phyloP scores from a whole-genome alignment of 495 filamentous ascomycete genomes.

The Talaromyces thailandensis region DNA sequence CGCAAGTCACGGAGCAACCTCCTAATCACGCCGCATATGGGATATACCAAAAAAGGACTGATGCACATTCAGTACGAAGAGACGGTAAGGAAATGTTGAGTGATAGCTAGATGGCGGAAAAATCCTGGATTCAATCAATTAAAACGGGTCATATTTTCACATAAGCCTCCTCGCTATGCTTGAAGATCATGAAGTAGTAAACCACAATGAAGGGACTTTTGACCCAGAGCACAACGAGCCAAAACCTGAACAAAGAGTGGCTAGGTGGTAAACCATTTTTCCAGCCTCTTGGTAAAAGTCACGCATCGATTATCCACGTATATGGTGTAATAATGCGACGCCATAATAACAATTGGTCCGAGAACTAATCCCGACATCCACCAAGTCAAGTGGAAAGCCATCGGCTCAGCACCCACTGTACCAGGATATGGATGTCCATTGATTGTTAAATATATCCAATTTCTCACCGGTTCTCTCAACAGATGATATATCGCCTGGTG shows the following conservation, averaged over 20 bases:
- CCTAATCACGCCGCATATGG: slow-evolving; percentile 60
- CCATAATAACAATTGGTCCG: slow-evolving; percentile 28
- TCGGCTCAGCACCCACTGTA: slow-evolving; percentile 26
- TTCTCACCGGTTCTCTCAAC: slow-evolving; percentile 10
- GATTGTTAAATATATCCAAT: slow-evolving; percentile 6
- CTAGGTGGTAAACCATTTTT: slow-evolving; percentile 13
- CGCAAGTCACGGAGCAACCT: slow-evolving; percentile 45
- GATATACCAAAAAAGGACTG: slow-evolving; percentile 50
- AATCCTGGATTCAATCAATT: slow-evolving; percentile 14
- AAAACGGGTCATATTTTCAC: neutral
- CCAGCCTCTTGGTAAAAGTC: slow-evolving; percentile 13
- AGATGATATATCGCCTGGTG: slow-evolving; percentile 15
- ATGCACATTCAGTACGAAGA: slow-evolving; percentile 53
- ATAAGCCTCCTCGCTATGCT: neutral
- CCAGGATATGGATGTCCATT: slow-evolving; percentile 16
- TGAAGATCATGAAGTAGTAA: neutral
- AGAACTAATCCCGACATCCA: slow-evolving; percentile 25
- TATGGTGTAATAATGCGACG: slow-evolving; percentile 37
- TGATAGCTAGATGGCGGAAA: slow-evolving; percentile 47
- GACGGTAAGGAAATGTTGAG: slow-evolving; percentile 49
- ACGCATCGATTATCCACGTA: slow-evolving; percentile 31
- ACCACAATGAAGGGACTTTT: neutral
- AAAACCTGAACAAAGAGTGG: neutral
- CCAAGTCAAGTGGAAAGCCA: slow-evolving; percentile 28
- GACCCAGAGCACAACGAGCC: neutral